Evolutionary conservation across 345 rosid species (phyloP).

Genomic region (Dovyalis caffra): DNA sequence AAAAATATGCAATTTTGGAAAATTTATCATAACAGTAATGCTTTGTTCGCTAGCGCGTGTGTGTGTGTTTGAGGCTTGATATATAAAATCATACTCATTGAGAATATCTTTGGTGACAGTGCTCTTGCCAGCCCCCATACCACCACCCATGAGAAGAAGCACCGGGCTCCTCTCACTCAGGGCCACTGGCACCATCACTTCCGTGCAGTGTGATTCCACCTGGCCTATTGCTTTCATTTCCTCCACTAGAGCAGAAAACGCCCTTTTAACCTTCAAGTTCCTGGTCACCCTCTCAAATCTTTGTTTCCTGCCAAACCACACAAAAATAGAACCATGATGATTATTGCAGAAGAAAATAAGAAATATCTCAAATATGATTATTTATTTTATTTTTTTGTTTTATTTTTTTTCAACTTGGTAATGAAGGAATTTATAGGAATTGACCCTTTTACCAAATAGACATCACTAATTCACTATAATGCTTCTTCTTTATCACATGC

Average conservation of each 20-base stretch:
- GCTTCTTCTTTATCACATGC: no score
- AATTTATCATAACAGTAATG: no score
- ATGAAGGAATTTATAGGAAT: no score
- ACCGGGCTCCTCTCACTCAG: slow-evolving; percentile 81
- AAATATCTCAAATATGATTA: no score
- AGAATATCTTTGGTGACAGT: slow-evolving; percentile 90
- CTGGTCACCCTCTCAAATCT: slow-evolving; percentile 81
- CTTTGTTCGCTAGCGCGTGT: no score
- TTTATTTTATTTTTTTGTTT: no score
- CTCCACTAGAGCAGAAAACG: slow-evolving; percentile 73
- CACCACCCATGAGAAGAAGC: slow-evolving; percentile 94
- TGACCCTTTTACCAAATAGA: no score
- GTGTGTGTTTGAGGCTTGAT: no score
- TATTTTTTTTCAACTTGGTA: no score
- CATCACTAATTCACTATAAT: no score
- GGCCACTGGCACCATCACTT: slow-evolving; percentile 90
- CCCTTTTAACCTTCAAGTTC: slow-evolving; percentile 75
- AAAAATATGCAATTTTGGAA: no score
- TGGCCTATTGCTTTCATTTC: slow-evolving; percentile 84
- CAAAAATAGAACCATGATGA: background rate
- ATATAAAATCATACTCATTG: slow-evolving; percentile 62
- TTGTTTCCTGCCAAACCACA: slow-evolving; percentile 50
- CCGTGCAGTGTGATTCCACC: slow-evolving; percentile 64
- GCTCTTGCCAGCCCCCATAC: slow-evolving; percentile 99
- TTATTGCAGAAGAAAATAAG: no score